A percentile compares a stretch with the other conserved stretches of the same genome.
phyloP scores from a whole-genome alignment of 371 early-diverging fungal species.

The Zychaea mexicana region DNA sequence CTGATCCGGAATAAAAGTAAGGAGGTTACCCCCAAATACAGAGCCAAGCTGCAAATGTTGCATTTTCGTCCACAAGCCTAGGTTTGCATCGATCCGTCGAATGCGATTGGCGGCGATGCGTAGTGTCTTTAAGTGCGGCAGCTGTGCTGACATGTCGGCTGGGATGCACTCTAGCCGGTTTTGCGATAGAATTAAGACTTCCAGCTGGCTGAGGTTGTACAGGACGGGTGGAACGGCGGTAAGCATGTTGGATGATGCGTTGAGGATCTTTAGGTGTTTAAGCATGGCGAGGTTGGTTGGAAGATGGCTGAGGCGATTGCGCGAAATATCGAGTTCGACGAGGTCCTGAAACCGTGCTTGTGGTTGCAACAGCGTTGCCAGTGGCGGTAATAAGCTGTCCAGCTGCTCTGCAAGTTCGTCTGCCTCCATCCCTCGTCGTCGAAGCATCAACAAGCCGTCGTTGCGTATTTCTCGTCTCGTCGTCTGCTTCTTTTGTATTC shows the following conservation, averaged over 20 bases:
- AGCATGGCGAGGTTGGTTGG: conserved; percentile 48
- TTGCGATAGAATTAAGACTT: conserved; percentile 58
- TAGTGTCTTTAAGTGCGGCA: conserved; percentile 51
- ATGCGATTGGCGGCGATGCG: conserved; percentile 58
- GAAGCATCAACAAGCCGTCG: conserved; percentile 44
- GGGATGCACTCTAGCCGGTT: conserved; percentile 52
- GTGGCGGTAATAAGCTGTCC: conserved; percentile 36
- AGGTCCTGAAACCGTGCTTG: conserved; percentile 31
- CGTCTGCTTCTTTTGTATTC: conserved; percentile 17
- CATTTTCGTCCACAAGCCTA: conserved; percentile 47
- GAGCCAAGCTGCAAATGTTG: conserved; percentile 62
- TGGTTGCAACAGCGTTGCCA: conserved; percentile 31
- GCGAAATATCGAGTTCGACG: conserved; percentile 61
- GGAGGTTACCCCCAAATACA: conserved; percentile 60
- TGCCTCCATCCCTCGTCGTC: conserved; percentile 47
- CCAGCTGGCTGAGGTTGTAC: conserved; percentile 43
- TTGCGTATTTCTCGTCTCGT: conserved; percentile 9
- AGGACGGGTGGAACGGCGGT: conserved; percentile 53
- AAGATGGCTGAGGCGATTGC: conserved; percentile 47
- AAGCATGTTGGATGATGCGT: conserved; percentile 59
- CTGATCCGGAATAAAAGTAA: conserved; percentile 46
- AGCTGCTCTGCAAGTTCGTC: conserved; percentile 42
- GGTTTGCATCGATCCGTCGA: conserved; percentile 36
- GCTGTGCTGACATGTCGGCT: conserved; percentile 35
- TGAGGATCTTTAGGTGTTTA: conserved; percentile 48